Conservation (phyloP, 1,284 basidiomycete genomes). For the Pascua sp. region DNA sequence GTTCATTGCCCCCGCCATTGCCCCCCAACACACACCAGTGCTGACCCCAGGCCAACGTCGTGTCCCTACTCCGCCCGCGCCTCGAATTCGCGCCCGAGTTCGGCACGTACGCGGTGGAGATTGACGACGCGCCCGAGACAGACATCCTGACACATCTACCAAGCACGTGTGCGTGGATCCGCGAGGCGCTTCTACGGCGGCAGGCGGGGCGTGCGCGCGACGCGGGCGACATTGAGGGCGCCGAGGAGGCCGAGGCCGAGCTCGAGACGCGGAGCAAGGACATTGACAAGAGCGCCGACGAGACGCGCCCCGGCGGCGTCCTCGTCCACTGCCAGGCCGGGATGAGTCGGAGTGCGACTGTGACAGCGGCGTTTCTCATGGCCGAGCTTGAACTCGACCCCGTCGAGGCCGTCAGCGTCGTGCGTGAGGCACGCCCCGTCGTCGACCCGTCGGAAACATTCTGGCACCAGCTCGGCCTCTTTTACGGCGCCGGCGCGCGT, state of each 20-base stretch:
- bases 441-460: constrained; percentile 76
- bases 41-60: constrained; percentile 37
- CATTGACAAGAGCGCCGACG: constrained; percentile 5
- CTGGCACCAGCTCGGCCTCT: constrained; percentile 70
- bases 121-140: constrained; percentile 48
- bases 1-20: too few relatives aligned
- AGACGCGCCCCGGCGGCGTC: constrained; percentile 64
- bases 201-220: neutral
- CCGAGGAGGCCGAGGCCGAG: neutral
- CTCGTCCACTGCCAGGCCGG: constrained; percentile 84
- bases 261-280: neutral
- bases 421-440: constrained; percentile 62
- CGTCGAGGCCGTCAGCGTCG: constrained; percentile 63
- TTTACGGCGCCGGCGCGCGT: constrained; percentile 65
- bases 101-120: constrained; percentile 38
- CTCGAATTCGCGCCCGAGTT: constrained; percentile 35
- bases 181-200: constrained; percentile 58
- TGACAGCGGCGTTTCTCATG: constrained; percentile 82
- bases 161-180: constrained; percentile 72
- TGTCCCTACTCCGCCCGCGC: constrained; percentile 41
- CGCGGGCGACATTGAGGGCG: neutral
- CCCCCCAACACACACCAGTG: neutral
- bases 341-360: constrained; percentile 74
- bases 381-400: constrained; percentile 62
- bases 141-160: constrained; percentile 74